These are phyloP conservation scores for Phytophthora kernoviae DNA, from an alignment of 352 stramenopile species.

Conservation along the genomic window DNA sequence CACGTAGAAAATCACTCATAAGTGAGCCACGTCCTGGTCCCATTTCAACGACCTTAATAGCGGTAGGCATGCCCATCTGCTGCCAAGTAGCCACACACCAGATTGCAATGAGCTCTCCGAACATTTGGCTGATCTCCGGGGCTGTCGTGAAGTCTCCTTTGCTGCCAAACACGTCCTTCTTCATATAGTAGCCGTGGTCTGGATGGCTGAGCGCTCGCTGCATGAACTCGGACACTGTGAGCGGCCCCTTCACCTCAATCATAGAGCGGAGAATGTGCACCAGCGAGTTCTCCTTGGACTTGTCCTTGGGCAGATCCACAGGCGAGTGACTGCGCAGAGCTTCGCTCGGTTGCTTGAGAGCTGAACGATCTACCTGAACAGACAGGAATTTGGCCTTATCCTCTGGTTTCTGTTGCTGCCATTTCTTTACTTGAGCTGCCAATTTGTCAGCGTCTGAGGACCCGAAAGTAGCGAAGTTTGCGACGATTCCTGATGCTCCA, in stretches of 20 bases:
- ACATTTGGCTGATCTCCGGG: constrained; percentile 94
- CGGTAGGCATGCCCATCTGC: constrained; percentile 76
- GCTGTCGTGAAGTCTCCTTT: constrained; percentile 94
- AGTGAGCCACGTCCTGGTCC: constrained; percentile 93
- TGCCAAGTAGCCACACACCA: constrained; percentile 94
- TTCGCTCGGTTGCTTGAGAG: constrained; percentile 59
- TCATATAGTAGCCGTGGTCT: constrained; percentile 96
- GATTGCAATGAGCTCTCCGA: constrained; percentile 92
- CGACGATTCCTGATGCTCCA: constrained; percentile 1
- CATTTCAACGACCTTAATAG: constrained; percentile 91
- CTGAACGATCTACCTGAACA: constrained; percentile 72
- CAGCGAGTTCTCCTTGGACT: constrained; percentile 73
- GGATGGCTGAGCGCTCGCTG: constrained; percentile 89
- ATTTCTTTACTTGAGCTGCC: constrained; percentile 62
- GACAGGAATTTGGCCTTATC: constrained; percentile 63
- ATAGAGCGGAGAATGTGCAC: constrained; percentile 85
- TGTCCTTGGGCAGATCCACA: constrained; percentile 35
- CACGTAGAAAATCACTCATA: constrained; percentile 94
- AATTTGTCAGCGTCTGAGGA: constrained; percentile 13
- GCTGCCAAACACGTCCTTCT: constrained; percentile 90
- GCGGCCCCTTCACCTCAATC: constrained; percentile 92
- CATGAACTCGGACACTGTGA: constrained; percentile 97
- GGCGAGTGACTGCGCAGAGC: constrained; percentile 27
- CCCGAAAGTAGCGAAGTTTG: constrained; percentile 11
- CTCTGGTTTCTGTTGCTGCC: constrained; percentile 52